Base-by-base conservation (phyloP, 495 filamentous ascomycete species). In the Podospora conica region DNA sequence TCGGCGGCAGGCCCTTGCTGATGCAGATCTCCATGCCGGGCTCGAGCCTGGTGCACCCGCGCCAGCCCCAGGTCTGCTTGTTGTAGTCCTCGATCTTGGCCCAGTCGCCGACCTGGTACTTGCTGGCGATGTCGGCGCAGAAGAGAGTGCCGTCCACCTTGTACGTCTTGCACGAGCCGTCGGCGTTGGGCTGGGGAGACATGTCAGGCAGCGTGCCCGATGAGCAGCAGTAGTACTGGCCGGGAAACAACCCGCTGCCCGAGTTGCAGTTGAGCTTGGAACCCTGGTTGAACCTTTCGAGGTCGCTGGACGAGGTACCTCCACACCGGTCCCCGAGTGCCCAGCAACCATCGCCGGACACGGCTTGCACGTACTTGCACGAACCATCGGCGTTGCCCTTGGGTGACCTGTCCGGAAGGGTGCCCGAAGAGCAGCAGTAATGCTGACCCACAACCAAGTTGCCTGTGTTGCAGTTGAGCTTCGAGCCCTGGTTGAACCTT, bases 21-120 rank as follows among this genome's bases (percentile, higher is more conserved):
- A 85, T 56, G 64, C 83, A 84, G 25, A 85, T 82, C 8, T 60
- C 61, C 9, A 65, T 55, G 11, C 65, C 69, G 5, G 60, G 56
- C 28, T 70, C 55, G 6, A 84, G 67, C 22, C 57, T 21, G 11
- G 66, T 64, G 67, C 83, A 85, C 56, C 79, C 81, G 21, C 61
- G 70, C 81, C 81, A 85, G 28, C 74, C 82, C 81, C 82, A 85
- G 21, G 80, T 83, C 0, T 75, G 65, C 15, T 73, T 73, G 66
- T 83, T 82, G 61, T 63, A 55, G 55, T 70, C 78, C 0, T 29
- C 58, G 9, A 76, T 69, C 10, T 82, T 66, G 4, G 79, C 65
- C 1, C 65, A 69, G 20, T 65, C 64, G 11, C 75, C 77, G 1
- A 85, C 27, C 21, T 68, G 64, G 64, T 74, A 63, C 10, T 65